These are phyloP conservation scores for Sutorius eximius DNA, from an alignment of 1,284 basidiomycete genomes.

Conservation along the genomic window DNA sequence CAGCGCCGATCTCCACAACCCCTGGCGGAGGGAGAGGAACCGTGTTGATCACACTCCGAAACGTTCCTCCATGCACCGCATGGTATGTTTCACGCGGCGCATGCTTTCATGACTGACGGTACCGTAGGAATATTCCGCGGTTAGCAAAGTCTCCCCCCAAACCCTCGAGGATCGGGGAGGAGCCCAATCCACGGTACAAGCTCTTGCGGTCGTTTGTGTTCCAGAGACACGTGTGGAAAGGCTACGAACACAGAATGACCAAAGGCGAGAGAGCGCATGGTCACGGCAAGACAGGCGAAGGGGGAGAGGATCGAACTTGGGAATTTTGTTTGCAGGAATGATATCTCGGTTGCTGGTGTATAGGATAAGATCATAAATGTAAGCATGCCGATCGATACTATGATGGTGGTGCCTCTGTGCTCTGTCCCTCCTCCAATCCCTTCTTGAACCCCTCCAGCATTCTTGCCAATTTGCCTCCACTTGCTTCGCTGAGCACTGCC, in stretches of 20 bases:
- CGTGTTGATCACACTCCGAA: constrained; percentile 86
- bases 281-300: constrained; percentile 63
- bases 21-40: constrained; percentile 47
- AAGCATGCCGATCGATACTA: constrained; percentile 16
- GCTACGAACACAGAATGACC: constrained; percentile 91
- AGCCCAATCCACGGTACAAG: constrained; percentile 66
- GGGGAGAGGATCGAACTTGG: constrained; percentile 79
- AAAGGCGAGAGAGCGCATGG: constrained; percentile 76
- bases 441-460: constrained; percentile 77
- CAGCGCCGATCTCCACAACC: constrained; percentile 4
- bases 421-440: constrained; percentile 59
- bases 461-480: constrained; percentile 71
- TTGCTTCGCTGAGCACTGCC: constrained; percentile 66
- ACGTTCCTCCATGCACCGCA: constrained; percentile 84
- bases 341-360: not conserved
- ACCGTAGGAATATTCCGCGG: constrained; percentile 68
- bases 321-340: constrained; percentile 60
- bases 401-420: constrained; percentile 19
- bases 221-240: constrained; percentile 68
- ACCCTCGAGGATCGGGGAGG: constrained; percentile 42
- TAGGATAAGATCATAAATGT: constrained; percentile 6
- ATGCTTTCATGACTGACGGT: constrained; percentile 2
- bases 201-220: constrained; percentile 86
- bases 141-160: constrained; percentile 76
- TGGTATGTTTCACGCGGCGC: constrained; percentile 57